Base-by-base conservation (phyloP, 768 basidiomycete species). In the Neoboletus magnificus region DNA sequence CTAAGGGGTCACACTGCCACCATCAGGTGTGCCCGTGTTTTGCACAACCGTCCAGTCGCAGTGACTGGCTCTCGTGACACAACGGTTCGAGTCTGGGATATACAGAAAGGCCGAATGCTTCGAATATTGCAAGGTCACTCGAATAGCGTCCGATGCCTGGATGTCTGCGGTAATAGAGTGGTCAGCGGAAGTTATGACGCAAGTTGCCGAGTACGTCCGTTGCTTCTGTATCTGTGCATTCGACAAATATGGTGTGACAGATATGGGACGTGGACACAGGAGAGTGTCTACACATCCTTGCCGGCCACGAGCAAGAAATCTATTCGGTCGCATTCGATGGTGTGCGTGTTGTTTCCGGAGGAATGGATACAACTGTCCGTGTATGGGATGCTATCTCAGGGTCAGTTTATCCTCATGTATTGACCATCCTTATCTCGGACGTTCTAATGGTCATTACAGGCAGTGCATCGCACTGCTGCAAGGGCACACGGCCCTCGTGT, bases 121-220 rank as follows among this genome's bases (percentile, higher is more conserved):
- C 77, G 82, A 18, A 76, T 86, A 8, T 76, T 99, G 32, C 71
- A 75, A 20, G 96, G 96, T 0, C 96, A 99, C 68, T 73, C 76
- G 27, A 76, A 82, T 40, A 92, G 89, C 62, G 95, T 98, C 15
- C 75, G 96, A 44, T 93, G 92, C 67, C 73, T 98, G 30, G 96
- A 98, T 69, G 86, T 94, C 12, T 87, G 83, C 61, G 96, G 93
- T 25, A 85, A 85, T 59, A 79, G 75, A 61, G 87, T 88, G 13
- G 94, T 94, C 36, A 94, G 91, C 62, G 96, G 94, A 33, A 94
- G 93, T 68, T 98, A 99, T 70, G 96, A 99, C 70, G 78, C 81
- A 43, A 94, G 87, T 18, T 90, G 87, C 63, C 80, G 94, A 59
- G 90, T 96, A 52, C 45, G 82, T 74, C 30, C 33, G 25, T 41